phyloP scores from a whole-genome alignment of 805 yeast species.

The Scheffersomyces coipomensis region DNA sequence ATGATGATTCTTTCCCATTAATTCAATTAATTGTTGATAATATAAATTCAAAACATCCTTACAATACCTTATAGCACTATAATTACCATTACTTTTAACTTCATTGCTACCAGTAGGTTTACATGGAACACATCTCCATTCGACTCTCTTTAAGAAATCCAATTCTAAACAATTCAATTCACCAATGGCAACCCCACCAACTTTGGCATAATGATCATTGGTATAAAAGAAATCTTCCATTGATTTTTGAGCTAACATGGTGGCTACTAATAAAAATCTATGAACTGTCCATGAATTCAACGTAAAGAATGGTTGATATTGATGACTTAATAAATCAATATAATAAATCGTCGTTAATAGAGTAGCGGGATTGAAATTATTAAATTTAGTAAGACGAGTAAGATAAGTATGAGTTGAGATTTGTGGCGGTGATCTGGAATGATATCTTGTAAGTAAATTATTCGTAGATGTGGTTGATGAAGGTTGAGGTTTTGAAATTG shows the following conservation, averaged over 20 bases:
- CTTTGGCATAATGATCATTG: constrained; percentile 90
- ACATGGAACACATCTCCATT: constrained; percentile 56
- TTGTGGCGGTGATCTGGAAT: constrained; percentile 88
- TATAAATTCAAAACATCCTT: constrained; percentile 40
- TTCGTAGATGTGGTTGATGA: constrained; percentile 16
- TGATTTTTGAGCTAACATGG: constrained; percentile 87
- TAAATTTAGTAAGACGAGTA: constrained; percentile 74
- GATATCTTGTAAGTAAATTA: constrained; percentile 73
- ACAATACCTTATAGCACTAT: constrained; percentile 17
- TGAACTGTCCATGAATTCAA: constrained; percentile 92
- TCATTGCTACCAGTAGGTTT: constrained; percentile 22
- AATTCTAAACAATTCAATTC: constrained; percentile 86
- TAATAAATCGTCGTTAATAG: constrained; percentile 82
- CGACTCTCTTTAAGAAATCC: constrained; percentile 78
- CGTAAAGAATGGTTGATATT: constrained; percentile 73
- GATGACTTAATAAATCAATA: constrained; percentile 78
- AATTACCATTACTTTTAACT: neutral
- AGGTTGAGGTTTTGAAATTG: constrained; percentile 25
- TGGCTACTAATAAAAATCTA: constrained; percentile 84
- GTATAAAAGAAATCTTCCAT: constrained; percentile 93
- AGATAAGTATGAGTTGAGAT: constrained; percentile 80
- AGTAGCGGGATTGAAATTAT: constrained; percentile 81
- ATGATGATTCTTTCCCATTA: constrained; percentile 36
- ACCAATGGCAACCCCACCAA: constrained; percentile 85
- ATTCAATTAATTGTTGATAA: constrained; percentile 36